A percentile compares a stretch with the other conserved stretches of the same genome.
Evolutionary conservation across 495 filamentous ascomycete genomes (phyloP).

Genomic region (Neurospora sublineolata): DNA sequence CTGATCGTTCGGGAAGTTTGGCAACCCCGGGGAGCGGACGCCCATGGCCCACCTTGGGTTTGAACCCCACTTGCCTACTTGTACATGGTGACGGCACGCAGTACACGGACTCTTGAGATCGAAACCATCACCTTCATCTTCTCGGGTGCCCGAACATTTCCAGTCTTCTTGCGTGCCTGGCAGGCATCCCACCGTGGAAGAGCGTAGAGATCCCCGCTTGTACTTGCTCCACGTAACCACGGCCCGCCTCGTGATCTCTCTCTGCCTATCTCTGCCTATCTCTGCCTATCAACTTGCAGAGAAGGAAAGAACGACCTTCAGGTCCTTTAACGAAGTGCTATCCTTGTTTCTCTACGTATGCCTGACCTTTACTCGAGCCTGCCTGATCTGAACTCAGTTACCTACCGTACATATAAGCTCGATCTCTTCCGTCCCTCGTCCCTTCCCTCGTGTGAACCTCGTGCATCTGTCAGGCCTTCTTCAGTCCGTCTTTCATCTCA

Average conservation of each 20-base stretch:
- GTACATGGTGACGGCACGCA: neutral
- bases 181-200: neutral
- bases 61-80: neutral
- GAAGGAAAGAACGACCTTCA: neutral
- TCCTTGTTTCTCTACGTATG: neutral
- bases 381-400: neutral
- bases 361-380: neutral
- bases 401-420: neutral
- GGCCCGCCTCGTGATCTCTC: neutral
- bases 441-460: neutral
- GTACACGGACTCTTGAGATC: neutral
- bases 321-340: neutral
- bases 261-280: neutral
- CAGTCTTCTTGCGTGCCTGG: neutral
- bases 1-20: neutral
- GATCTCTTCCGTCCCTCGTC: neutral
- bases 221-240: too few relatives aligned
- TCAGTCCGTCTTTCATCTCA: neutral
- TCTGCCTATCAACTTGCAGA: neutral
- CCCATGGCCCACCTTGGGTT: neutral
- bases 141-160: neutral
- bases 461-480: neutral
- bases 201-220: neutral
- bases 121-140: neutral
- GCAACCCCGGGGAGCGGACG: neutral